These are phyloP conservation scores for Boletus subparvulus DNA, from an alignment of 768 basidiomycete species.

Conservation along the genomic window DNA sequence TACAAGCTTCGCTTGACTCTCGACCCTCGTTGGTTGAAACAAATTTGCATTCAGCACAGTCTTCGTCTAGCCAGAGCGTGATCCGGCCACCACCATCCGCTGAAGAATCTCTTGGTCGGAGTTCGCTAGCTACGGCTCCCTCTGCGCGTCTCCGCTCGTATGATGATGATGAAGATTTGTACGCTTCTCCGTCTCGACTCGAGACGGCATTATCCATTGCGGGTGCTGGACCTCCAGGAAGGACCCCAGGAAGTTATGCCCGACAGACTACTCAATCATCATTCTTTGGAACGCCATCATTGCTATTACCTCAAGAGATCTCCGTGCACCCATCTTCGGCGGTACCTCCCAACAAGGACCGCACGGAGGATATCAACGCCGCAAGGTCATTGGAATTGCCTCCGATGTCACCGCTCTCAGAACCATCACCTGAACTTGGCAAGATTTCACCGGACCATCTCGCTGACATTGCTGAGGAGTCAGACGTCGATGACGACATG, in stretches of 20 bases:
- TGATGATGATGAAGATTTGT: conserved; percentile 46
- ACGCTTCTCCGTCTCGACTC: conserved; percentile 54
- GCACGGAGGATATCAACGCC: neutral
- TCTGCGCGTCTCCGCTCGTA: conserved; percentile 3
- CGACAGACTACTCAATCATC: conserved; percentile 20
- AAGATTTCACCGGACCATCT: neutral
- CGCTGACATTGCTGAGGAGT: conserved; percentile 4
- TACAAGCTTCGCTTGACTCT: conserved; percentile 59
- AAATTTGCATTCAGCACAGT: neutral
- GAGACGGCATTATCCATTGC: conserved; percentile 69
- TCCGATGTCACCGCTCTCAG: conserved; percentile 4
- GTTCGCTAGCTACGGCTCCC: neutral
- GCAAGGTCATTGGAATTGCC: conserved; percentile 5
- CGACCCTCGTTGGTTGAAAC: neutral
- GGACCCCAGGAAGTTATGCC: conserved; percentile 7
- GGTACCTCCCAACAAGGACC: neutral
- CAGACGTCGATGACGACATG: conserved; percentile 39
- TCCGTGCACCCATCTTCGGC: neutral
- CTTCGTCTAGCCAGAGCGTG: conserved; percentile 3
- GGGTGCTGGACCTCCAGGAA: conserved; percentile 46
- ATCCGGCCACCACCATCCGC: conserved; percentile 6
- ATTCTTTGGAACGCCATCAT: conserved; percentile 39
- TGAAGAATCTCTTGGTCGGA: neutral
- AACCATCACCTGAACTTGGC: neutral
- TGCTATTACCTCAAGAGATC: conserved; percentile 25